A percentile compares a stretch with the other conserved stretches of the same genome.
Evolutionary conservation across 345 rosid species (phyloP).

Genomic region (Eucalyptus dawsonii): DNA sequence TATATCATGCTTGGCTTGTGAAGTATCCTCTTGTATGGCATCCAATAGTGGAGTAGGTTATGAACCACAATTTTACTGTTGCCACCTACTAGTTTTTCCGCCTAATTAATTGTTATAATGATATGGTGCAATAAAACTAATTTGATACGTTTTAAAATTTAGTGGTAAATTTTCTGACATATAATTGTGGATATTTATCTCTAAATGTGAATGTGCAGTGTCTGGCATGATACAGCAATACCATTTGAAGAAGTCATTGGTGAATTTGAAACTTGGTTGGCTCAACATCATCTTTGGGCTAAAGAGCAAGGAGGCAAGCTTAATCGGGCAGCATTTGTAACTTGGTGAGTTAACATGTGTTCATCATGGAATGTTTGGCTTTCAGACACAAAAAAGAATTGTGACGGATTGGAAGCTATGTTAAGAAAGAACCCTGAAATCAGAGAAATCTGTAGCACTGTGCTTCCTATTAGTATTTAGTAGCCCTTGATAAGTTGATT

Average conservation of each 20-base stretch:
- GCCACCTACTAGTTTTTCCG: neutral
- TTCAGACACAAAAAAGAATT: neutral
- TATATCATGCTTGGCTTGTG: neutral
- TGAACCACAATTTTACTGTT: neutral
- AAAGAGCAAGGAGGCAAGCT: conserved; percentile 36
- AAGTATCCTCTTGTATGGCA: neutral
- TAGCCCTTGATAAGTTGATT: neutral
- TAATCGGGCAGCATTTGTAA: conserved; percentile 70
- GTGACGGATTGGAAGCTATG: neutral
- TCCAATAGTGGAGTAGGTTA: neutral
- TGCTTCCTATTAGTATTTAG: neutral
- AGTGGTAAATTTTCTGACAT: neutral
- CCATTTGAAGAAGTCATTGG: conserved; percentile 65
- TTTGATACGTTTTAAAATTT: neutral
- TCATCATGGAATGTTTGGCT: neutral
- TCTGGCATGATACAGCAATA: conserved; percentile 94
- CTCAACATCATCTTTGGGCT: conserved; percentile 47
- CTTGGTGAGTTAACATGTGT: conserved; percentile 44
- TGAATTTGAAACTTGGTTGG: conserved; percentile 85
- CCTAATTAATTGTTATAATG: neutral
- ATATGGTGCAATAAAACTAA: neutral
- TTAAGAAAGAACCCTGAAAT: neutral
- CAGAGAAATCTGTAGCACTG: neutral
- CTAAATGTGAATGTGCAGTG: conserved; percentile 21
- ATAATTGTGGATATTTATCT: neutral